Evolutionary conservation across 176 grass and related monocot genomes (phyloP), one percentile per base, ranked within the genome.

Genomic region (Avena atlantica): DNA sequence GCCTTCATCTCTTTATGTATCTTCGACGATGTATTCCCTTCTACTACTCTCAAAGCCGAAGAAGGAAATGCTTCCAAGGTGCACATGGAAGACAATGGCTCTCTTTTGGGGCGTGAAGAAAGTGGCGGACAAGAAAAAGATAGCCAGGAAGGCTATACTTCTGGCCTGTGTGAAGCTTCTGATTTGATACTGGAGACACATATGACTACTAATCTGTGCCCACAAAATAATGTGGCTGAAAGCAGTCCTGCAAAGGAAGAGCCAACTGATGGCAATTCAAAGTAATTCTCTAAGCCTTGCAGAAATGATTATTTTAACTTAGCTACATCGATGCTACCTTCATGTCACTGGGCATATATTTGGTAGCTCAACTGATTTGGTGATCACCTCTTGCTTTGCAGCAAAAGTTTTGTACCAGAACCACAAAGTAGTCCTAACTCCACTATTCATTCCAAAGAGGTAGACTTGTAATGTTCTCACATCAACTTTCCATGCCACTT

Each of bases 1-100:
- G 19, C 27, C 23, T 17, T 65, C 19, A 21, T 36, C 47, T 27
- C 12, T 85, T 13, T 70, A 56, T 44, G 8, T 78, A 55, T 72
- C 81, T 91, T 85, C 70, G 14, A 8, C 16, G 2, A 31, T 91
- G 67, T 62, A 88, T 86, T 81, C 78, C 49, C 74, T 84, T 77
- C 77, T 78, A 13, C 70, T 84, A 8, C 57, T 80, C 58, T 70
- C n/a, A 61, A 44, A 74, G 61, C 52, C 71, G 61, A 88, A 34
- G 70, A 76, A 0, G 60, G 69, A 70, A 77, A 81, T 81, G 52
- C 61, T 85, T 91, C 78, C 12, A 51, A 45, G 62, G 42, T 77
- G 25, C 61, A 13, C 44, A 19, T 29, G 17, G 82, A 80, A 62
- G 61, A 85, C 17, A 44, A 17, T 70, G 53, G 0, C 19, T 7